These are phyloP conservation scores for Amniculicola lignicola DNA, from an alignment of 495 filamentous ascomycete genomes.

Conservation along the genomic window DNA sequence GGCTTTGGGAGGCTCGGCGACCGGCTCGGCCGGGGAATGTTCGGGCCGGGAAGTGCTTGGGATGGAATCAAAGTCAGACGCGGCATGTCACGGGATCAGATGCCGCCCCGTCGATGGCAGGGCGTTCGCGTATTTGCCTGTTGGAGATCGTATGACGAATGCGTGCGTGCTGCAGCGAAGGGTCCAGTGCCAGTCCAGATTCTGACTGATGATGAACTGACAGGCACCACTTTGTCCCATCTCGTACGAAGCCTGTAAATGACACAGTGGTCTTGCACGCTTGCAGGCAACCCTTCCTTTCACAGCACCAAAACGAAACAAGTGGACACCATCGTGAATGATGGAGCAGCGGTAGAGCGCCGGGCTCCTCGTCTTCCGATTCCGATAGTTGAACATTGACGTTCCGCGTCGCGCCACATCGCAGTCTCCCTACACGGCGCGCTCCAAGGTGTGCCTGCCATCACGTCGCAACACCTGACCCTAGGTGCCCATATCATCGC, in stretches of 20 bases:
- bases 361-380: conserved; percentile 6
- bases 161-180: background rate
- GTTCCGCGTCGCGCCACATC: background rate
- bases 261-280: no score
- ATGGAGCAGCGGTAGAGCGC: background rate
- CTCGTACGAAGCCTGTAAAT: no score
- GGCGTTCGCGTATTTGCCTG: background rate
- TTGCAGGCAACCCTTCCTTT: background rate
- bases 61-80: no score
- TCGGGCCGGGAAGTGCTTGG: background rate
- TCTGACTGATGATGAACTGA: no score
- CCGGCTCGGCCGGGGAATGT: background rate
- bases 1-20: conserved; percentile 2
- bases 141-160: conserved; percentile 2
- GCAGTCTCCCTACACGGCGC: background rate
- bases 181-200: no score
- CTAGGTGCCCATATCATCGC: no score
- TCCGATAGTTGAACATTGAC: background rate
- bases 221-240: no score
- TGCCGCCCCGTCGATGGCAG: background rate
- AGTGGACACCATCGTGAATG: background rate
- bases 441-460: no score
- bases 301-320: background rate
- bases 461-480: no score
- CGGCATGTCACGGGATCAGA: no score